Base-by-base conservation (phyloP, 2,329 filamentous ascomycete species). In the Stagonosporopsis cucurbitacearum region DNA sequence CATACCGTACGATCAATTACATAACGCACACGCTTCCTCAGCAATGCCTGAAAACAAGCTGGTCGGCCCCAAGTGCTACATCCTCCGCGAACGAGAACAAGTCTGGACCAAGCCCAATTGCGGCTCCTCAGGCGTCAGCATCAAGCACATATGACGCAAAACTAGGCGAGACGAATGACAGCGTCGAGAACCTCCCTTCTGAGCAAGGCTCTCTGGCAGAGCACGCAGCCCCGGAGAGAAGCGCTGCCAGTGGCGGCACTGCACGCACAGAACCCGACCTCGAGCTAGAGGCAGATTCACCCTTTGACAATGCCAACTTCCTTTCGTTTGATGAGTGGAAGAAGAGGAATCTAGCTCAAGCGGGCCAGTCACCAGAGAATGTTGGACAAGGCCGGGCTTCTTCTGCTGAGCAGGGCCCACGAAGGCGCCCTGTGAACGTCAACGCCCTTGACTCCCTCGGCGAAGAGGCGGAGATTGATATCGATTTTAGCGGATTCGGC, bases 251-350 rank as follows among this genome's bases (percentile, higher is more conserved):
- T 22, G 58, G 50, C 46, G 37, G 48, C 30, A 59, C 66, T 23
- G 44, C 62, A 45, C 57, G 53, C 55, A 59, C 60, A 19, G 64
- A 72, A 20, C 52, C 71, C 15, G 82, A 86, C 36, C 72, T 79
- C 11, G 83, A 86, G 50, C 71, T 80, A 15, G 88, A 90, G 54
- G 80, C 81, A 6, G 89, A 90, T 43, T 88, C 86, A 2, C 82
- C 85, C 0, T 80, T 89, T 11, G 88, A 91, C 68, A 90, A 91
- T 64, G 85, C 88, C 41, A 88, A 92, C 6, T 98, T 98, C 74
- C 86, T 98, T 67, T 97, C 95, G 0, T 99, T 99, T 67, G 95
- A 98, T 73, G 94, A 98, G 68, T 99, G 95, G 95, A 98, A 96
- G 78, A 91, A 89, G 69, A 90, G 93, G 80, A 96, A 96, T 78